These are phyloP conservation scores for Aspergillus ustus DNA, from an alignment of 2,329 filamentous ascomycete species.

Conservation along the genomic window DNA sequence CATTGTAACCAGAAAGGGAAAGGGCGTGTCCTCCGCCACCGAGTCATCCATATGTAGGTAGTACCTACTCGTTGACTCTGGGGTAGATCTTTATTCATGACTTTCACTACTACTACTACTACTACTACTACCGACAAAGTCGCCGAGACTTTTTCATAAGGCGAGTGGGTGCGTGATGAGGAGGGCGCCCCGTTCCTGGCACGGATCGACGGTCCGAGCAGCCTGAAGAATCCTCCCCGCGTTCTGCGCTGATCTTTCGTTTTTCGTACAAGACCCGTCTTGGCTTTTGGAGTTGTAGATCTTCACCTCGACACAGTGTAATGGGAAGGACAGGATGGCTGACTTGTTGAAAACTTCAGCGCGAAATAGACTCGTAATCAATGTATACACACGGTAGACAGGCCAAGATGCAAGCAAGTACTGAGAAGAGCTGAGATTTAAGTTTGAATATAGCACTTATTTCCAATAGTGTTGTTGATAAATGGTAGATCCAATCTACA, in stretches of 20 bases:
- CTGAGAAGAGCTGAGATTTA: too few species aligned
- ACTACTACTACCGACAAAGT: too few species aligned
- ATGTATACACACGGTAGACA: too few species aligned
- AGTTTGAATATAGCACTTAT: not conserved
- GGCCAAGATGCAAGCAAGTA: too few species aligned
- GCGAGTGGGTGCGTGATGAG: too few species aligned
- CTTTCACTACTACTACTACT: too few species aligned
- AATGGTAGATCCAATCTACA: not conserved
- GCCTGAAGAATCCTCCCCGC: conserved; percentile 9
- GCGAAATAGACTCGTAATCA: too few species aligned
- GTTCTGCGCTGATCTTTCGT: not conserved
- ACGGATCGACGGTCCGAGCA: conserved; percentile 19
- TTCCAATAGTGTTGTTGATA: not conserved
- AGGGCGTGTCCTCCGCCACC: not conserved
- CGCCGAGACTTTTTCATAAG: too few species aligned
- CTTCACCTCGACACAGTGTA: too few species aligned
- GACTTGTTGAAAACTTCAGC: too few species aligned
- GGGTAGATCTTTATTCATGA: not conserved
- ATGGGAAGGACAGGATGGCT: too few species aligned
- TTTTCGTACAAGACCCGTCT: not conserved
- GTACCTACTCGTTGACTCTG: not conserved
- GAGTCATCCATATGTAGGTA: not conserved
- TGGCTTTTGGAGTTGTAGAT: too few species aligned
- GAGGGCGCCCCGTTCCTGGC: not conserved
- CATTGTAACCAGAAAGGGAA: not conserved